phyloP scores from a whole-genome alignment of 2,329 filamentous ascomycete genomes.

The Lojkania enalia region DNA sequence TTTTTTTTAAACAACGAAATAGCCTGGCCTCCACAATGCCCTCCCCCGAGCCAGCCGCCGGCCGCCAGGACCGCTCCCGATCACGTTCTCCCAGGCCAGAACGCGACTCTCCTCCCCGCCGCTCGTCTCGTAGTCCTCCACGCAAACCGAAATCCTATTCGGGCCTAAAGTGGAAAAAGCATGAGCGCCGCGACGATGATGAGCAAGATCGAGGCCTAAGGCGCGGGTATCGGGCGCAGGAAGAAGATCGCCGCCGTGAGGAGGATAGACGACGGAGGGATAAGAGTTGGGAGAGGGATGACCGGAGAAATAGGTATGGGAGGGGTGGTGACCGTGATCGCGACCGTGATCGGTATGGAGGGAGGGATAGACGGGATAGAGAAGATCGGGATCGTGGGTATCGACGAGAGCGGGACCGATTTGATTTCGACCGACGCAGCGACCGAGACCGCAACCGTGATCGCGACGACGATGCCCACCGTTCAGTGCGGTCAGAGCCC shows the following conservation, averaged over 20 bases:
- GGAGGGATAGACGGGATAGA: conserved; percentile 24
- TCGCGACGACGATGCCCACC: conserved; percentile 30
- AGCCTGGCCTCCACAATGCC: no score
- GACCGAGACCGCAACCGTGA: conserved; percentile 37
- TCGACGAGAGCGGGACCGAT: conserved; percentile 11
- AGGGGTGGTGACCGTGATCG: conserved; percentile 5
- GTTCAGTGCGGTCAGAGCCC: conserved; percentile 6
- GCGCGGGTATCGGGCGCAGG: conserved; percentile 21
- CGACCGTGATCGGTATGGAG: conserved; percentile 19
- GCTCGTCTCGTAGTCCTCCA: conserved; percentile 19
- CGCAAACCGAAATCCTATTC: conserved; percentile 48
- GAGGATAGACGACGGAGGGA: conserved; percentile 10
- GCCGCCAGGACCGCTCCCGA: conserved; percentile 10
- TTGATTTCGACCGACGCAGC: background rate
- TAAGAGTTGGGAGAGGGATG: conserved; percentile 16
- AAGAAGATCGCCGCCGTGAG: conserved; percentile 15
- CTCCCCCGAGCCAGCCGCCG: conserved; percentile 5
- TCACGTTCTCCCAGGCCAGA: conserved; percentile 19
- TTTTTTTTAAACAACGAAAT: no score
- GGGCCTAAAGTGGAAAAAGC: conserved; percentile 62
- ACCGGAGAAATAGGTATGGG: conserved; percentile 10
- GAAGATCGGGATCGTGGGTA: conserved; percentile 12
- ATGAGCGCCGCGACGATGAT: conserved; percentile 32
- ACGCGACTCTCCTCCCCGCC: conserved; percentile 17
- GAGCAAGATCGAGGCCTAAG: conserved; percentile 47